Evolutionary conservation across 73 alveolate species (phyloP).

Genomic region (Effrenium voratum): DNA sequence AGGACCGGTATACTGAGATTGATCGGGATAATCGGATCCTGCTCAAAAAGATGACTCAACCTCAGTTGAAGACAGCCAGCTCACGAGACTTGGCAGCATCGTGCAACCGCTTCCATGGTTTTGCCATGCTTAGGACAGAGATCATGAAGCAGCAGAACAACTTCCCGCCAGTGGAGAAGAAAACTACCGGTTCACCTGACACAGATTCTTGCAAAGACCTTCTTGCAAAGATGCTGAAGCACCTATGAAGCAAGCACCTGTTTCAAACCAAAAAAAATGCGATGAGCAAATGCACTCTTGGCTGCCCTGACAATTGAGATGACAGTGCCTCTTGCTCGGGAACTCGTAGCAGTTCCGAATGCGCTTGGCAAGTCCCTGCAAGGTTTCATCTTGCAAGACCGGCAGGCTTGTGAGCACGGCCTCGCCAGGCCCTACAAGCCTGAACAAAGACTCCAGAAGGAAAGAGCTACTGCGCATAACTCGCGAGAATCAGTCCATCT

Average conservation of each 20-base stretch:
- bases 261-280: too few species aligned
- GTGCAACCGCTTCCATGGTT: not conserved
- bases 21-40: slow-evolving; percentile 97
- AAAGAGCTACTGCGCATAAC: slow-evolving; percentile 94
- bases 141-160: slow-evolving; percentile 94
- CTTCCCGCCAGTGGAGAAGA: slow-evolving; percentile 53
- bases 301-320: too few species aligned
- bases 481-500: slow-evolving; percentile 95
- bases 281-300: too few species aligned
- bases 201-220: too few species aligned
- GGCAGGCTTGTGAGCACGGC: not conserved
- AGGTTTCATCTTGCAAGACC: too few species aligned
- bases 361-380: too few species aligned
- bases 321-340: too few species aligned
- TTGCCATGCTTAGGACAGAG: slow-evolving; percentile 25
- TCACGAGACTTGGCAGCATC: not conserved
- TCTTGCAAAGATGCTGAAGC: too few species aligned
- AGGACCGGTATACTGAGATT: slow-evolving; percentile 96
- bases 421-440: slow-evolving; percentile 79
- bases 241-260: too few species aligned
- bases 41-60: slow-evolving; percentile 95
- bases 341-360: too few species aligned
- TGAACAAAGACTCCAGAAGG: slow-evolving; percentile 94
- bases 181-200: too few species aligned
- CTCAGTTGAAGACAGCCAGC: not conserved